Conservation (phyloP, 2,329 filamentous ascomycete genomes). For the Aotearoamyces nothofagi region DNA sequence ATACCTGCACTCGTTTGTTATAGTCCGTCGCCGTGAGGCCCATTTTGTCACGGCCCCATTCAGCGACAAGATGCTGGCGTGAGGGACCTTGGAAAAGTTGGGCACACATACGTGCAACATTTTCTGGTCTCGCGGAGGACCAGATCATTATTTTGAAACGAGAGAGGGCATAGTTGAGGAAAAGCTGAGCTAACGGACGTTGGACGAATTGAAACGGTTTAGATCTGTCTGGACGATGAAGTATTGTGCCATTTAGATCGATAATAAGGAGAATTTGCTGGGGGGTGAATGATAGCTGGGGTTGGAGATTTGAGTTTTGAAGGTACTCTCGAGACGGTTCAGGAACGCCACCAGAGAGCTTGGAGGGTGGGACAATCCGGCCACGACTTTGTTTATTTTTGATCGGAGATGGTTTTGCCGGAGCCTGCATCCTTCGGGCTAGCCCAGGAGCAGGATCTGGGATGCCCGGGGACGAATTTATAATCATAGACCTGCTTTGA, state of each 20-base stretch:
- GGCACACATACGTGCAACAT: constrained; percentile 53
- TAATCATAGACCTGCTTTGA: too few relatives aligned
- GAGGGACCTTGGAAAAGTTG: constrained; percentile 44
- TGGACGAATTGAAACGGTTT: constrained; percentile 38
- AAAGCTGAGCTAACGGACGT: constrained; percentile 52
- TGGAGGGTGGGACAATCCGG: constrained; percentile 2
- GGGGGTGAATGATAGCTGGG: constrained; percentile 27
- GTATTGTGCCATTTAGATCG: constrained; percentile 85
- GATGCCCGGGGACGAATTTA: too few relatives aligned
- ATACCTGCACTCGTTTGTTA: constrained; percentile 61
- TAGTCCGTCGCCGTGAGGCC: constrained; percentile 52
- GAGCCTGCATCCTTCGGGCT: too few relatives aligned
- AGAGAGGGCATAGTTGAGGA: constrained; percentile 59
- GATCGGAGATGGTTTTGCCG: too few relatives aligned
- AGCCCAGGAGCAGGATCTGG: too few relatives aligned
- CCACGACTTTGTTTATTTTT: too few relatives aligned
- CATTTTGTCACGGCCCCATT: constrained; percentile 70
- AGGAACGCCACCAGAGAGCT: constrained; percentile 27
- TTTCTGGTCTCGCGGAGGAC: constrained; percentile 68
- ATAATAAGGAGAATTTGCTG: constrained; percentile 66
- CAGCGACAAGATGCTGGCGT: constrained; percentile 40
- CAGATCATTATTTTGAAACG: constrained; percentile 76
- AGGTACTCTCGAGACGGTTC: constrained; percentile 46
- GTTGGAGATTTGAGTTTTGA: constrained; percentile 29
- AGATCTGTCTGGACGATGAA: constrained; percentile 47